These are phyloP conservation scores for Ascochyta lentis DNA, from an alignment of 2,329 filamentous ascomycete species.

Conservation along the genomic window DNA sequence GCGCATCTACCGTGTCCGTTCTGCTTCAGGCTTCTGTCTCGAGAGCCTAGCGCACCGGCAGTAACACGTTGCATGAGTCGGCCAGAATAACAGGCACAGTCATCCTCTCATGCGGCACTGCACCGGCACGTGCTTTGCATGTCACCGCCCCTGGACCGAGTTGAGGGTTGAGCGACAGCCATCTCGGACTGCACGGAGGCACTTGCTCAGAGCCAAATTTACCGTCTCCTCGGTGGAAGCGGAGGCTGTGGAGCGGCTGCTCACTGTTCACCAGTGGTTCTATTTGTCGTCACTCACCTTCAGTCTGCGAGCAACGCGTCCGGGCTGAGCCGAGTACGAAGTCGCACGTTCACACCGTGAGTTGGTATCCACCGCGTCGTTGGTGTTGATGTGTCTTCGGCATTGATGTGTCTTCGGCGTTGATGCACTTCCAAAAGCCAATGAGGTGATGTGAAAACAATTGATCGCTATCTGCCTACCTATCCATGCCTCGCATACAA, in stretches of 20 bases:
- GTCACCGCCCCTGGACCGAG: conserved; percentile 8
- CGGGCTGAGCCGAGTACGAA: conserved; percentile 7
- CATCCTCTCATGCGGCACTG: conserved; percentile 3
- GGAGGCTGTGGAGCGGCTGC: conserved; percentile 1
- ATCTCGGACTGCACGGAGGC: conserved; percentile 6
- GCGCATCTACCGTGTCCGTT: conserved; percentile 6
- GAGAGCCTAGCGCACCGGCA: conserved; percentile 7
- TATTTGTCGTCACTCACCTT: background rate
- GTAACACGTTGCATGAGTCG: conserved; percentile 2
- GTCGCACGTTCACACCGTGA: background rate
- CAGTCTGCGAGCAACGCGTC: background rate
- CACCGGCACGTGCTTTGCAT: conserved; percentile 12
- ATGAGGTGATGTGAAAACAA: background rate
- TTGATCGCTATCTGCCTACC: conserved; percentile 14
- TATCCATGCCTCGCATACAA: conserved; percentile 13
- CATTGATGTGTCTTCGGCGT: too few species aligned
- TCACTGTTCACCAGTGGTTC: conserved; percentile 9
- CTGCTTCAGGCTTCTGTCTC: conserved; percentile 2
- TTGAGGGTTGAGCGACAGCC: conserved; percentile 1
- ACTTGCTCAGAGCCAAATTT: conserved; percentile 7
- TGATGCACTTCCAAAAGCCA: background rate
- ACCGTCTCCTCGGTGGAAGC: conserved; percentile 2
- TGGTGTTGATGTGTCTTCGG: background rate
- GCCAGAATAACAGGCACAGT: conserved; percentile 15
- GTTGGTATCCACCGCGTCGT: background rate